phyloP scores from a whole-genome alignment of 495 filamentous ascomycete genomes.

The Elaphomyces granulatus region DNA sequence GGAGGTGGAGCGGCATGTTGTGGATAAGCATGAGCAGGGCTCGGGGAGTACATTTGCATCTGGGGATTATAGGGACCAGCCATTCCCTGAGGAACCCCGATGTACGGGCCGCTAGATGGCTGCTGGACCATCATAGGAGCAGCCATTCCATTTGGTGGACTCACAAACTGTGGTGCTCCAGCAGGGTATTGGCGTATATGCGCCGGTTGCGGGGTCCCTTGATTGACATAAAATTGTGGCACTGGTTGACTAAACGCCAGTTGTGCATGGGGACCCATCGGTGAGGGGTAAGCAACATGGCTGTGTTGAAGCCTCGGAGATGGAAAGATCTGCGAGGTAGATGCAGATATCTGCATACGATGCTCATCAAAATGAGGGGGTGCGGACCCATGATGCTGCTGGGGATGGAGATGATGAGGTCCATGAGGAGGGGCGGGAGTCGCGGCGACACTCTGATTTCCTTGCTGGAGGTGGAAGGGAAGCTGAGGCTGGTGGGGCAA shows the following conservation, averaged over 20 bases:
- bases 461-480: conserved; percentile 48
- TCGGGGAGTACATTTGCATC: conserved; percentile 62
- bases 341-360: conserved; percentile 71
- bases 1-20: conserved; percentile 41
- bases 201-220: conserved; percentile 39
- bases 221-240: conserved; percentile 54
- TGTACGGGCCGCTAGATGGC: conserved; percentile 43
- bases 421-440: conserved; percentile 44
- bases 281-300: conserved; percentile 54
- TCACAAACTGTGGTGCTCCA: conserved; percentile 48
- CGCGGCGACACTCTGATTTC: conserved; percentile 22
- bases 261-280: conserved; percentile 53
- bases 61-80: conserved; percentile 45
- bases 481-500: conserved; percentile 68
- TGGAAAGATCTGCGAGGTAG: conserved; percentile 58
- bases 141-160: conserved; percentile 48
- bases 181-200: conserved; percentile 34
- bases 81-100: conserved; percentile 40
- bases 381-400: conserved; percentile 46
- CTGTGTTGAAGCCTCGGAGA: conserved; percentile 63
- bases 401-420: conserved; percentile 50
- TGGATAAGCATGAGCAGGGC: conserved; percentile 50
- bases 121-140: conserved; percentile 75
- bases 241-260: conserved; percentile 59
- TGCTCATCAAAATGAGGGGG: conserved; percentile 60